These are phyloP conservation scores for Blastocladiella britannica DNA, from an alignment of 192 early-diverging fungal species.

Conservation along the genomic window DNA sequence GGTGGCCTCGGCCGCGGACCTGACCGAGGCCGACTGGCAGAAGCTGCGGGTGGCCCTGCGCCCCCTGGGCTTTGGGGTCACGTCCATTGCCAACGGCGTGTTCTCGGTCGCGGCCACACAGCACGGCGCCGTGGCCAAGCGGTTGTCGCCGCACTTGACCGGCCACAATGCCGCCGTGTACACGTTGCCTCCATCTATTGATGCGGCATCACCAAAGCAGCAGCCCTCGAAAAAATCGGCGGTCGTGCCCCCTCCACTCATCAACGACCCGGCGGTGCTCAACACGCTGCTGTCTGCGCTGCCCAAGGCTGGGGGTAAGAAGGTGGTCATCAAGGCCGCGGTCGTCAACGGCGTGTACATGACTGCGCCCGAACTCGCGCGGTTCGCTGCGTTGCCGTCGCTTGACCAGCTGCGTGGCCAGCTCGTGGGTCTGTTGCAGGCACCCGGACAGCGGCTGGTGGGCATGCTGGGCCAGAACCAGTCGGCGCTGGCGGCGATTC, in stretches of 20 bases:
- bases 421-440: not conserved
- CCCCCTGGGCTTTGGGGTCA: not conserved
- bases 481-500: not conserved
- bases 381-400: not conserved
- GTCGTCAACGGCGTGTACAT: not conserved
- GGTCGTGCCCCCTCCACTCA: not conserved
- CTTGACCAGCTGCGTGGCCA: not conserved
- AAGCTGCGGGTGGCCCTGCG: not conserved
- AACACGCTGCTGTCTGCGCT: not conserved
- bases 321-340: not conserved
- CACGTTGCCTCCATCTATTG: not conserved
- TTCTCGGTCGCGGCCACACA: not conserved
- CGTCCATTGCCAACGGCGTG: not conserved
- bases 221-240: not conserved
- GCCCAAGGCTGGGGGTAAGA: not conserved
- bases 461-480: not conserved
- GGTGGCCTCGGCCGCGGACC: not conserved
- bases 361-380: not conserved
- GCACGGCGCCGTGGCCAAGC: not conserved
- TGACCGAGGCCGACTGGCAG: not conserved
- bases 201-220: not conserved
- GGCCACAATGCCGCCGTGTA: not conserved
- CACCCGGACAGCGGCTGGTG: not conserved
- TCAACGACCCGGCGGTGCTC: not conserved
- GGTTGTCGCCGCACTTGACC: not conserved